These are phyloP conservation scores for Spergularia bocconei DNA, from an alignment of 148 eudicot species.

Conservation along the genomic window DNA sequence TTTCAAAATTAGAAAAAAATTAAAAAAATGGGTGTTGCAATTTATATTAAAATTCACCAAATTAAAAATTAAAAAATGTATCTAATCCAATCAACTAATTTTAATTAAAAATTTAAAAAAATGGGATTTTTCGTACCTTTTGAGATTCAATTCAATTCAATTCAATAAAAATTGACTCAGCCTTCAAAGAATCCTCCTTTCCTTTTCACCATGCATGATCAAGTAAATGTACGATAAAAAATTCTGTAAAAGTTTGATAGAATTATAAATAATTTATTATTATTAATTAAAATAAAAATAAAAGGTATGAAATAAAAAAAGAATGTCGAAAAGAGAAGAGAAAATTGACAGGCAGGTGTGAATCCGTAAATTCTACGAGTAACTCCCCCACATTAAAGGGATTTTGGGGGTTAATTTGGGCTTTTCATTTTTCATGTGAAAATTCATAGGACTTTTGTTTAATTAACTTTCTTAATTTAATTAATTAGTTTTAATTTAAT, in stretches of 20 bases:
- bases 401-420: not conserved
- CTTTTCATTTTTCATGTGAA: not conserved
- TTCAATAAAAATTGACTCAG: not conserved
- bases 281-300: not conserved
- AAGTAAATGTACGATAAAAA: not conserved
- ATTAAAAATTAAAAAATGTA: not conserved
- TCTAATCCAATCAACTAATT: not conserved
- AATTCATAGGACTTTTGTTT: not conserved
- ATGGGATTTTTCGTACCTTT: not conserved
- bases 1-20: not conserved
- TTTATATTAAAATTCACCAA: slow-evolving; percentile 12
- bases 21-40: not conserved
- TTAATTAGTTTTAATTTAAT: not conserved
- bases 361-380: too few relatives aligned
- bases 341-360: too few relatives aligned
- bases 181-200: not conserved
- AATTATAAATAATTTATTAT: not conserved
- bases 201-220: slow-evolving; percentile 20
- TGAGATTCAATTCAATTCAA: slow-evolving; percentile 18
- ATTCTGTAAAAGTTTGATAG: not conserved
- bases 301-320: not conserved
- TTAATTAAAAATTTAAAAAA: too few relatives aligned
- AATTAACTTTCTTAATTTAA: not conserved
- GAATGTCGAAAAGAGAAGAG: not conserved
- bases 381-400: too few relatives aligned